A percentile compares a stretch with the other conserved stretches of the same genome.
These are phyloP conservation scores for Diutina ranongensis DNA, from an alignment of 1,139 yeast genomes.

Conservation along the genomic window DNA sequence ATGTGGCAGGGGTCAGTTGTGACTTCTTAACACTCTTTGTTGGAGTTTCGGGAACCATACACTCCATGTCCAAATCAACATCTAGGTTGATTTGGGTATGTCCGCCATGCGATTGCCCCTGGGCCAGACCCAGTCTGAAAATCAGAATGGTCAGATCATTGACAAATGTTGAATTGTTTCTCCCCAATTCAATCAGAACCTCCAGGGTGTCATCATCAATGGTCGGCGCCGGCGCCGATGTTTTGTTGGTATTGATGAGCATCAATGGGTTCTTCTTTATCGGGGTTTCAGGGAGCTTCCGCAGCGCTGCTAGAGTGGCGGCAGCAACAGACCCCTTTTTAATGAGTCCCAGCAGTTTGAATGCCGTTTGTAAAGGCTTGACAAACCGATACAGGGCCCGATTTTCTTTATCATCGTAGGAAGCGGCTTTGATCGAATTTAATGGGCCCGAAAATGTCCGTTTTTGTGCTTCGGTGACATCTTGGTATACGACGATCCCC, in stretches of 20 bases:
- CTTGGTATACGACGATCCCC: constrained; percentile 5
- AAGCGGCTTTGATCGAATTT: neutral
- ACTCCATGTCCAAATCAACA: constrained; percentile 10
- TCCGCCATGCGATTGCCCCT: too few relatives aligned
- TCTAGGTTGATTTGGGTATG: constrained; percentile 13
- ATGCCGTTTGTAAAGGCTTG: constrained; percentile 79
- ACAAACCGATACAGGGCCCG: constrained; percentile 43
- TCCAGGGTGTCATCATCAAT: neutral
- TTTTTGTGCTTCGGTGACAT: neutral
- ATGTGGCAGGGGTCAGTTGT: constrained; percentile 4
- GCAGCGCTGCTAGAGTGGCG: neutral
- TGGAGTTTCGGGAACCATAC: constrained; percentile 30
- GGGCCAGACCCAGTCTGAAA: neutral
- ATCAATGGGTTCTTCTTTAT: constrained; percentile 51
- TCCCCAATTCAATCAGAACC: constrained; percentile 2
- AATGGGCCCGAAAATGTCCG: neutral
- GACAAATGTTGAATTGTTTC: neutral
- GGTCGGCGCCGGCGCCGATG: constrained; percentile 1
- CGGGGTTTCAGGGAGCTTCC: constrained; percentile 65
- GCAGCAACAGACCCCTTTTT: constrained; percentile 35
- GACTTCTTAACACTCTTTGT: constrained; percentile 16
- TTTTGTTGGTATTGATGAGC: constrained; percentile 16
- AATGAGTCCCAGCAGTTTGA: constrained; percentile 61
- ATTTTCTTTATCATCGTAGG: constrained; percentile 25
- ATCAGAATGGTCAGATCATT: neutral